These are phyloP conservation scores for Globisporangium ultimum DNA, from an alignment of 352 stramenopile species.

Conservation along the genomic window DNA sequence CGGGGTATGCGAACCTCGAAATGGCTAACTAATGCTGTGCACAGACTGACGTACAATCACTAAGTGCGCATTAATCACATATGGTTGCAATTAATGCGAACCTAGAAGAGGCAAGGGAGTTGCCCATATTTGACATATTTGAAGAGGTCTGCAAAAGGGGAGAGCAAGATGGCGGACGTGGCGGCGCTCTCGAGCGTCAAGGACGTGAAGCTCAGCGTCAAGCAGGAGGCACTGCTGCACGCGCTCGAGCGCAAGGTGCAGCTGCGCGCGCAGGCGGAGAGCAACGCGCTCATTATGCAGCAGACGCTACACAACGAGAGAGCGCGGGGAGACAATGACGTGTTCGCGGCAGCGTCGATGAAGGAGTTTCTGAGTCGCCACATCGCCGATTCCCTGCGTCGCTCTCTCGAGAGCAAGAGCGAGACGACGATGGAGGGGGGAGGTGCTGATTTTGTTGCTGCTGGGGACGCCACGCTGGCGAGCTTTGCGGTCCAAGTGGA, in stretches of 20 bases:
- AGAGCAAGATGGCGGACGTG: not conserved
- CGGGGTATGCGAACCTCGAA: too few relatives aligned
- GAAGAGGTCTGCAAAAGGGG: not conserved
- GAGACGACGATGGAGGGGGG: not conserved
- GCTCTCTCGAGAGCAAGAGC: not conserved
- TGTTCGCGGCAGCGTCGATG: constrained; percentile 24
- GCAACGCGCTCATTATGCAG: constrained; percentile 35
- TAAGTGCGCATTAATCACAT: too few relatives aligned
- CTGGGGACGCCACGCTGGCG: constrained; percentile 20
- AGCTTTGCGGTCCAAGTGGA: constrained; percentile 32
- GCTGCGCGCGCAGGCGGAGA: constrained; percentile 43
- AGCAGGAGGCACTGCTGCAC: constrained; percentile 50
- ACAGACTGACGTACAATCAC: too few relatives aligned
- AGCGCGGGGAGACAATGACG: not conserved
- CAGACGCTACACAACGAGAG: constrained; percentile 13
- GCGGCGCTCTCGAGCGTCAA: constrained; percentile 7
- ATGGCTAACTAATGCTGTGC: too few relatives aligned
- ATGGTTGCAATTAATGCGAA: too few relatives aligned
- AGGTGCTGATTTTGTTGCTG: not conserved
- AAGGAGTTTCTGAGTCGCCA: constrained; percentile 35
- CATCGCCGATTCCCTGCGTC: not conserved
- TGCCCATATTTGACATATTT: not conserved
- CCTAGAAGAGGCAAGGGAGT: too few relatives aligned
- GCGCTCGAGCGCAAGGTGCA: constrained; percentile 59
- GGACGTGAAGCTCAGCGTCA: constrained; percentile 39